Percentiles rank a stretch among this genome's conserved stretches.
Conservation (phyloP, 768 basidiomycete genomes). For the Lyophyllum shimeji region DNA sequence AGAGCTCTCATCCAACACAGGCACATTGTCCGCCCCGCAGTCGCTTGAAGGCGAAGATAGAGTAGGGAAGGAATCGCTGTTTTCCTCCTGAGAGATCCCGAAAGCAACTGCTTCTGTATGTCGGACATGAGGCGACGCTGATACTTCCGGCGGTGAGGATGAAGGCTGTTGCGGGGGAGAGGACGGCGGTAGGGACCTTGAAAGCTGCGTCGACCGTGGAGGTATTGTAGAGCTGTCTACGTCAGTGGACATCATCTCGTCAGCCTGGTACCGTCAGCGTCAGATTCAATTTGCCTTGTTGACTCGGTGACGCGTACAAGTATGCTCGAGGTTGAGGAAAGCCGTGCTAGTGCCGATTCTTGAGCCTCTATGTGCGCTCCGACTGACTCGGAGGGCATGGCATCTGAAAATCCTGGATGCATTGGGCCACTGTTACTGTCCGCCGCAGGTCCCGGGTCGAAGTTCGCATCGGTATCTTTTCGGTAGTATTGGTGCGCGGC, state of each 20-base stretch:
- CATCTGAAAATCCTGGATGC: neutral
- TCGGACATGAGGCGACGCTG: neutral
- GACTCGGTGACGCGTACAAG: neutral
- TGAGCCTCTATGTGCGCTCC: neutral
- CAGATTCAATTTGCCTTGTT: neutral
- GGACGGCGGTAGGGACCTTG: constrained; percentile 20
- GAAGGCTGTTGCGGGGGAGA: constrained; percentile 17
- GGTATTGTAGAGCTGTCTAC: neutral
- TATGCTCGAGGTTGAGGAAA: neutral
- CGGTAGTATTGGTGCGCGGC: neutral
- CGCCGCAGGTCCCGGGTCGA: neutral
- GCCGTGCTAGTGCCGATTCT: neutral
- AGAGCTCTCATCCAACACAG: neutral
- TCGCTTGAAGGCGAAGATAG: neutral
- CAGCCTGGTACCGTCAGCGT: neutral
- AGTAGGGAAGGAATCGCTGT: neutral
- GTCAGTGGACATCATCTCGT: neutral
- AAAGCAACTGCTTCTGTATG: neutral
- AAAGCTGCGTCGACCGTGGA: constrained; percentile 2
- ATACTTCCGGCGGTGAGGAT: neutral
- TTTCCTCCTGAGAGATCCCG: neutral
- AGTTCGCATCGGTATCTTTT: neutral
- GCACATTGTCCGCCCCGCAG: neutral
- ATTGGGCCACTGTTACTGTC: neutral
- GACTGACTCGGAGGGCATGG: neutral